Evolutionary conservation across 1,139 yeast species (phyloP), one percentile per base, ranked within the genome.

Genomic region (Protomyces lactucae-debilis): DNA sequence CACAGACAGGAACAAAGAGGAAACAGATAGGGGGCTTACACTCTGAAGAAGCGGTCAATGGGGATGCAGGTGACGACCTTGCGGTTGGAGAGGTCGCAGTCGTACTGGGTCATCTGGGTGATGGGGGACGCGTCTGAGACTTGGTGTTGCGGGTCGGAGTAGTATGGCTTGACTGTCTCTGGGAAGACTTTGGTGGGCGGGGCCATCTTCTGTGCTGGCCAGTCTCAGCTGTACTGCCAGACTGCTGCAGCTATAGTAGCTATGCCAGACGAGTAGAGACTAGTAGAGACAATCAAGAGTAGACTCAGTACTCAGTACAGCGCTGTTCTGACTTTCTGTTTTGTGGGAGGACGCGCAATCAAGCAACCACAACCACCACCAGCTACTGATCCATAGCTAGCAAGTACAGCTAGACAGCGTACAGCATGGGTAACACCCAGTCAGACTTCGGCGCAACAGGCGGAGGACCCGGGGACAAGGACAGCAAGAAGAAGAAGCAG

Each of bases 401-500:
- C 40, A 21, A 2, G 23, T 21, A 28, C 32, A 28, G 8, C 32
- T 1, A 5, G 8, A 28, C 32, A 28, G 43, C 8, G 16, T 8
- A 3, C n/a, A n/a, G 8, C 51, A 59, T 59, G 64, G 64, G 64
- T 35, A 60, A 60, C 55, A 37, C 64, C 9, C 64, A 60, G 40
- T 60, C 64, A 25, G 64, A 59, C 16, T 45, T 54, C 40, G 57
- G 57, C n/a, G 57, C 51, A 16, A 32, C 57, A 23, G 40, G 51
- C 8, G 63, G 63, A 12, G 61, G 55, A 21, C 21, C 25, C 23
- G 37, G 51, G 4, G 63, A 52, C 3, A 52, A 52, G 45, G 57
- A 59, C 45, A 57, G 60, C 55, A 28, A 28, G 32, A 37, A 37
- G 43, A 55, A 66, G 56, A 66, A 61, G 32, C 52, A 68, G 73